Base-by-base conservation (phyloP, 768 basidiomycete genomes). In the Termitomyces sp. region DNA sequence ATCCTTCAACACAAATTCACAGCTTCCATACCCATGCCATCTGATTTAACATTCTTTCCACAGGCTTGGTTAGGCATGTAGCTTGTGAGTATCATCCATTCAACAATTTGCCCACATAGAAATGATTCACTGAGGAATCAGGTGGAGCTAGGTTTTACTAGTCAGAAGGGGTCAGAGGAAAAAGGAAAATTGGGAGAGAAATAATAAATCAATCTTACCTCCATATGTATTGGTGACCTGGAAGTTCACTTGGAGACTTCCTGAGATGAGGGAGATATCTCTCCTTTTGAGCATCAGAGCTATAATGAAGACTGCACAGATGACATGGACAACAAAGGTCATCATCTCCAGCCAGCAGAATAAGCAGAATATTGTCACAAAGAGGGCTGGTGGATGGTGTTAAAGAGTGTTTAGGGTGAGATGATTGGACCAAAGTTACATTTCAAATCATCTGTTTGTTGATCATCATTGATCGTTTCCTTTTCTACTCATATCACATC, bases 211-310 rank as follows among this genome's bases (percentile, higher is more conserved):
- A n/a, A n/a, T 58, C 77, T 32, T 69, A 80, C 92, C 95, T 79
- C 97, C 95, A 68, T 97, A 97, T 0, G 95, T 98, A 65, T 95
- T 95, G 8, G 93, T 88, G 18, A 98, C 89, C 68, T 98, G 95
- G 59, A 97, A 69, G 71, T 98, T 98, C 0, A n/a, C 3, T 26
- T 5, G 39, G 16, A 18, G 14, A 14, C 13, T 16, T 22, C 20
- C 32, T 7, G 43, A 98, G 79, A 20, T 83, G 76, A 48, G 95
- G 95, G 4, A 99, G 81, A 68, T 88, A 99, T 65, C 88, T 89
- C 65, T 93, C 89, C 75, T 95, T 95, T 73, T 98, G 94, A 33
- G 83, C 86, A 33, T 94, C 87, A 0, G 88, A 84, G 2, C 96
- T 96, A 69, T 95, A 99, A 83, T 20, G 93, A 95, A 0, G 91